Percentiles rank a stretch among this genome's conserved stretches.
phyloP scores from a whole-genome alignment of 306 rosid genomes.

The Sicyos edulis region DNA sequence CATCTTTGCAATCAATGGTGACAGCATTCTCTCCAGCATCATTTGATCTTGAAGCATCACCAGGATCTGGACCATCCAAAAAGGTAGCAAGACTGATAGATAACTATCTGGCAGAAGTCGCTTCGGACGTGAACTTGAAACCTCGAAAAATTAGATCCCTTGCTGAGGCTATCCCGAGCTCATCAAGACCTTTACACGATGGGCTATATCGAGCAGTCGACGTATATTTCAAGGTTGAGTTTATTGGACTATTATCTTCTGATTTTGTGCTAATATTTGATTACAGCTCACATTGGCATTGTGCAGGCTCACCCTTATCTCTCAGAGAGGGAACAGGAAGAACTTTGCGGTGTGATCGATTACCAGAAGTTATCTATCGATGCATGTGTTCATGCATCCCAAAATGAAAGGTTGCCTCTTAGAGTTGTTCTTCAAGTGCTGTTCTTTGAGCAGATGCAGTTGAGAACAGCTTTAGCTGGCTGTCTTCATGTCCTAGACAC shows the following conservation, averaged over 20 bases:
- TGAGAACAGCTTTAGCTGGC: conserved; percentile 73
- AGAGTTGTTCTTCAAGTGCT: conserved; percentile 89
- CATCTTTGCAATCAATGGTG: conserved; percentile 41
- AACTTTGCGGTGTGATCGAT: conserved; percentile 72
- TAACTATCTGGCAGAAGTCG: conserved; percentile 50
- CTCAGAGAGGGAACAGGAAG: conserved; percentile 65
- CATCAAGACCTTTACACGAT: conserved; percentile 72
- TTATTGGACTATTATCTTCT: conserved; percentile 24
- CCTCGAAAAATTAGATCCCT: conserved; percentile 36
- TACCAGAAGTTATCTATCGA: conserved; percentile 80
- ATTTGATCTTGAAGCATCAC: conserved; percentile 40
- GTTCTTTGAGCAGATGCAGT: conserved; percentile 87
- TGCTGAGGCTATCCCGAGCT: conserved; percentile 64
- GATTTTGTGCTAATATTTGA: neutral
- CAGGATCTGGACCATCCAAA: conserved; percentile 46
- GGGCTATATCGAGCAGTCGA: conserved; percentile 86
- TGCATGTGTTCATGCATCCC: conserved; percentile 92
- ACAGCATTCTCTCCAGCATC: conserved; percentile 69
- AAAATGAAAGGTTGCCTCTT: conserved; percentile 80
- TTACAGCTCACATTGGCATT: conserved; percentile 19
- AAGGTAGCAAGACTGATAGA: conserved; percentile 58
- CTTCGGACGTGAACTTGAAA: conserved; percentile 49
- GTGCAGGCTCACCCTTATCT: conserved; percentile 87
- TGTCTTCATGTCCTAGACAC: conserved; percentile 60
- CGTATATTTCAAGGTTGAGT: conserved; percentile 74